A percentile compares a stretch with the other conserved stretches of the same genome.
These are phyloP conservation scores for Solanum lycopersicoides DNA, from an alignment of 257 asterid species.

Conservation along the genomic window DNA sequence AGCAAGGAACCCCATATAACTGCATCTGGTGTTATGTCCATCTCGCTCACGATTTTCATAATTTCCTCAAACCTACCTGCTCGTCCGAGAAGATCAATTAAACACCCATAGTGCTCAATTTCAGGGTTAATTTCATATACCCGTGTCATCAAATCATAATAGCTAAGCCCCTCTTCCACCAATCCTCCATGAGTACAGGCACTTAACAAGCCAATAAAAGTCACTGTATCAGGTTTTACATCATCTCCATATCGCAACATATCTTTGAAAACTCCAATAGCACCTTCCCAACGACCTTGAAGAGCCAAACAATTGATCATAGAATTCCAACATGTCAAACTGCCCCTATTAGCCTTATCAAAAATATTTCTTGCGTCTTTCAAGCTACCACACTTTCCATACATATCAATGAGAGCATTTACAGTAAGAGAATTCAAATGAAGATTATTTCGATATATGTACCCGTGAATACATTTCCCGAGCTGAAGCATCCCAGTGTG, in stretches of 20 bases:
- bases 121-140: constrained; percentile 47
- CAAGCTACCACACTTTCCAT: constrained; percentile 77
- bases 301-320: constrained; percentile 67
- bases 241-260: constrained; percentile 25
- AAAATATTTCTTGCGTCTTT: constrained; percentile 46
- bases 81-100: constrained; percentile 65
- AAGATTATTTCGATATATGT: constrained; percentile 29
- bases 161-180: constrained; percentile 43
- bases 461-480: constrained; percentile 69
- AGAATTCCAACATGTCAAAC: constrained; percentile 62
- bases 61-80: constrained; percentile 64
- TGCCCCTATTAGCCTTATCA: constrained; percentile 17
- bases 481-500: constrained; percentile 55
- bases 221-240: constrained; percentile 58
- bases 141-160: constrained; percentile 39
- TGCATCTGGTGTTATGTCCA: constrained; percentile 63
- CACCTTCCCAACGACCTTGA: constrained; percentile 44
- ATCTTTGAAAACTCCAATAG: constrained; percentile 38
- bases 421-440: constrained; percentile 22
- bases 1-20: constrained; percentile 75
- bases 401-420: constrained; percentile 71
- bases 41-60: constrained; percentile 41
- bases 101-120: constrained; percentile 73
- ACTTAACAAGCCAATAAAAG: constrained; percentile 59
- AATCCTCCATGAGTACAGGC: constrained; percentile 77